Conservation (phyloP, 192 early-diverging fungal genomes). For the Kickxella alabastrina region DNA sequence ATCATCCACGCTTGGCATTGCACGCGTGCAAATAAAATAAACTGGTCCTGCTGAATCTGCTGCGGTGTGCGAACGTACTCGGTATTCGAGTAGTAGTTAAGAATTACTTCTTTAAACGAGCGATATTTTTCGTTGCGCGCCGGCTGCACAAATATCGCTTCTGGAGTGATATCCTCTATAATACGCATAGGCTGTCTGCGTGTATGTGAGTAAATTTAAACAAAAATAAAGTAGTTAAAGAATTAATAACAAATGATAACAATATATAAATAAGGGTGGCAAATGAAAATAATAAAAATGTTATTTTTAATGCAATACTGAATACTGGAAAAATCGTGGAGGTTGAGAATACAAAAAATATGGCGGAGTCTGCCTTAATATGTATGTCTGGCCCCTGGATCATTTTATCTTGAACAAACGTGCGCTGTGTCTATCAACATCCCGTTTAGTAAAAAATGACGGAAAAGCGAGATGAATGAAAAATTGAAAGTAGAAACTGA, state of each 20-base stretch:
- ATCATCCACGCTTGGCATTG: conserved; percentile 66
- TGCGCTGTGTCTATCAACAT: no score
- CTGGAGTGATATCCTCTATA: conserved; percentile 38
- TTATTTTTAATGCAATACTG: neutral
- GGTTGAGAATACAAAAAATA: no score
- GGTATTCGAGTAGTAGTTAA: conserved; percentile 52
- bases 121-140: conserved; percentile 11
- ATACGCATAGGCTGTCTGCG: conserved; percentile 13
- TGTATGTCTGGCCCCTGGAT: no score
- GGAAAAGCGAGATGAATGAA: no score
- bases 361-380: no score
- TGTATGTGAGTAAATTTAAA: conserved; percentile 2
- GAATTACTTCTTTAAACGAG: conserved; percentile 44
- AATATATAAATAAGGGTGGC: neutral
- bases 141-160: conserved; percentile 40
- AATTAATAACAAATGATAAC: conserved; percentile 2
- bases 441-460: no score
- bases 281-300: neutral
- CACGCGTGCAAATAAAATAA: conserved; percentile 42
- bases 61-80: conserved; percentile 57
- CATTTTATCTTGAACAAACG: no score
- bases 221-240: neutral
- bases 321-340: no score
- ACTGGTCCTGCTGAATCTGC: conserved; percentile 58
- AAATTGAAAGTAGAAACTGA: no score